Evolutionary conservation across 257 asterid species (phyloP), one percentile per base, ranked within the genome.

Genomic region (Solanum tarapatanum): DNA sequence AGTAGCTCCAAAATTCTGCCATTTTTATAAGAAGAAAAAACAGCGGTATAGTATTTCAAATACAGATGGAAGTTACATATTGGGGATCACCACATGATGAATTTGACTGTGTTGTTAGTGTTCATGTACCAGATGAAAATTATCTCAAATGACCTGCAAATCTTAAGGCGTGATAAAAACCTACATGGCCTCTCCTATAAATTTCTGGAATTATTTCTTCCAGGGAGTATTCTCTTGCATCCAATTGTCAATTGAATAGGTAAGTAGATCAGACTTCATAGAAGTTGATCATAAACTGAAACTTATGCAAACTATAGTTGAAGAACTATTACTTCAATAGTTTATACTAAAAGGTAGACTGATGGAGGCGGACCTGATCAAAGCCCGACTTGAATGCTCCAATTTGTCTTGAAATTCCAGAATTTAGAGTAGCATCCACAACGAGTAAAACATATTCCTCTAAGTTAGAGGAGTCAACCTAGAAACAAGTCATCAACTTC

Each of bases 381-480:
- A 96, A 96, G 75, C 99, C 99, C 2, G 98, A 93, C 94, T 92
- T 96, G 89, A 97, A 97, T 87, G 99, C 98, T 86, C 92, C 98
- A 87, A 96, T 91, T 93, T 97, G 99, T 92, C 96, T 92, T 58
- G 92, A 89, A 28, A 97, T 93, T 90, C 99, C 99, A 70, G 99
- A 91, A 88, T 90, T 94, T 69, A 91, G 85, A 32, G 97, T 95
- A 30, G 98, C 99, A 74, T 96, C 97, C 32, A 94, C 94, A 72
- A 92, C 39, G 76, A 92, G 91, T 13, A 90, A 85, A 70, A 97
- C 92, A 66, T 95, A 97, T 51, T 93, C 97, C 91, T 93, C 98
- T 88, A 97, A 91, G 90, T 96, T 96, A 86, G 89, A 45, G 82
- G 89, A 86, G 86, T 93, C 83, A 79, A 97, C 99, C 99, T 97